Conservation (phyloP, 1,284 basidiomycete species). For the Chalciporus sp. region DNA sequence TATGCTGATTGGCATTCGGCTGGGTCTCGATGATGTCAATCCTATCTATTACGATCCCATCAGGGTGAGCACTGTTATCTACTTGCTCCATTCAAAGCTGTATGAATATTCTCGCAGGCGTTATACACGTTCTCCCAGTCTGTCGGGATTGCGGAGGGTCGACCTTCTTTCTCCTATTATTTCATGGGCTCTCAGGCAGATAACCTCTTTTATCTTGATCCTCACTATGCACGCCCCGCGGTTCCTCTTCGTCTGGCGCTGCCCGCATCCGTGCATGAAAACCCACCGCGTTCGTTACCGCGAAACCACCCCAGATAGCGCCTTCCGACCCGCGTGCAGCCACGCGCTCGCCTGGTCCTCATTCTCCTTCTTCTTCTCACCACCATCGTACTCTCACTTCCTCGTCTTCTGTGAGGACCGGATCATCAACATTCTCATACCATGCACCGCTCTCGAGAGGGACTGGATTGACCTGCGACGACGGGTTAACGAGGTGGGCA, state of each 20-base stretch:
- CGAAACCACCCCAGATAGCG: conserved; percentile 32
- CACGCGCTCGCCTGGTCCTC: conserved; percentile 24
- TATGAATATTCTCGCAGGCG: conserved; percentile 47
- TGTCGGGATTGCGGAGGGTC: conserved; percentile 94
- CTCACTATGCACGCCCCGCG: conserved; percentile 85
- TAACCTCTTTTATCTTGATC: conserved; percentile 94
- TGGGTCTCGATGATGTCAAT: conserved; percentile 93
- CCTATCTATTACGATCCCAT: conserved; percentile 94
- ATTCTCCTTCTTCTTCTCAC: conserved; percentile 22
- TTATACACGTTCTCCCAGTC: conserved; percentile 94
- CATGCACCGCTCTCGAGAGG: conserved; percentile 61
- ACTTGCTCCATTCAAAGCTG: background rate
- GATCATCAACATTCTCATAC: conserved; percentile 59
- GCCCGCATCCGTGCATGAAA: conserved; percentile 21
- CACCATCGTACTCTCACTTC: conserved; percentile 49
- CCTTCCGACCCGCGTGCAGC: conserved; percentile 28
- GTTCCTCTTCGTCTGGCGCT: conserved; percentile 74
- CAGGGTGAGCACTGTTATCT: conserved; percentile 59
- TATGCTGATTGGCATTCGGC: conserved; percentile 82
- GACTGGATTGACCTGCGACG: conserved; percentile 85
- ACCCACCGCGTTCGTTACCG: conserved; percentile 24
- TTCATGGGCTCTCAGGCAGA: conserved; percentile 93
- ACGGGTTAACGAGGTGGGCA: conserved; percentile 69
- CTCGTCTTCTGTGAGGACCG: conserved; percentile 55
- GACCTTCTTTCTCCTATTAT: conserved; percentile 95